These are phyloP conservation scores for Prototheca wickerhamii DNA, from an alignment of 163 green algal species.

Conservation along the genomic window DNA sequence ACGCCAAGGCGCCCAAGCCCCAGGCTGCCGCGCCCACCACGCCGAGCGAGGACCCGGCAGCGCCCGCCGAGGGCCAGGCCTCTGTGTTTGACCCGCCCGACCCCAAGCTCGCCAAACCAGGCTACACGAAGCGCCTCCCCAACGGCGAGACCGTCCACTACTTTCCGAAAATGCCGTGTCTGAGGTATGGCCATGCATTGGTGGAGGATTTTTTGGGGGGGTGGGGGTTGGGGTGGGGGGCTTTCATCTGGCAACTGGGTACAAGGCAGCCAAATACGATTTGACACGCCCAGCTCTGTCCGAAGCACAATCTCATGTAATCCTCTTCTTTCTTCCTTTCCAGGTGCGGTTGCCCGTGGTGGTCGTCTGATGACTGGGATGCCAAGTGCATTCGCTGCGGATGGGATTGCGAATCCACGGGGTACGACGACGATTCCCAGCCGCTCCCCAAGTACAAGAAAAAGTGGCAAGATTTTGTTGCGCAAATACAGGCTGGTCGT, in stretches of 20 bases:
- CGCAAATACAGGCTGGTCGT: slow-evolving; percentile 36
- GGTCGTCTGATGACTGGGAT: slow-evolving; percentile 73
- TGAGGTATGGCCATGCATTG: too few species aligned
- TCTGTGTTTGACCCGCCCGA: slow-evolving; percentile 29
- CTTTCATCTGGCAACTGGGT: too few species aligned
- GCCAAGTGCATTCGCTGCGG: slow-evolving; percentile 56
- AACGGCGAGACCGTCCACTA: slow-evolving; percentile 37
- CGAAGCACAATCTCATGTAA: neutral
- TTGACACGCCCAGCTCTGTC: too few species aligned
- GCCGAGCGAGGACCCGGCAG: too few species aligned
- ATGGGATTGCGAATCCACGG: slow-evolving; percentile 59
- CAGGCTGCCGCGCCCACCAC: too few species aligned
- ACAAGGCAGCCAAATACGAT: too few species aligned
- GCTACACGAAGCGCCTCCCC: slow-evolving; percentile 24
- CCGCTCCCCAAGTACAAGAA: slow-evolving; percentile 46
- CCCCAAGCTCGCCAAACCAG: slow-evolving; percentile 36
- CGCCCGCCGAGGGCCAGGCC: too few species aligned
- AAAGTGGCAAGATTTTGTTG: slow-evolving; percentile 44
- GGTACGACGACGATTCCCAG: slow-evolving; percentile 73
- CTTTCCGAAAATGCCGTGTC: slow-evolving; percentile 76
- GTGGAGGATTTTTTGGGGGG: too few species aligned
- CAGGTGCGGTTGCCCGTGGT: slow-evolving; percentile 71
- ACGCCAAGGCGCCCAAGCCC: too few species aligned
- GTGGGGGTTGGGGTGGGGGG: too few species aligned
- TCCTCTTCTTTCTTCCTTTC: too few species aligned